These are phyloP conservation scores for Pichia kluyveri DNA, from an alignment of 805 yeast species.

Conservation along the genomic window DNA sequence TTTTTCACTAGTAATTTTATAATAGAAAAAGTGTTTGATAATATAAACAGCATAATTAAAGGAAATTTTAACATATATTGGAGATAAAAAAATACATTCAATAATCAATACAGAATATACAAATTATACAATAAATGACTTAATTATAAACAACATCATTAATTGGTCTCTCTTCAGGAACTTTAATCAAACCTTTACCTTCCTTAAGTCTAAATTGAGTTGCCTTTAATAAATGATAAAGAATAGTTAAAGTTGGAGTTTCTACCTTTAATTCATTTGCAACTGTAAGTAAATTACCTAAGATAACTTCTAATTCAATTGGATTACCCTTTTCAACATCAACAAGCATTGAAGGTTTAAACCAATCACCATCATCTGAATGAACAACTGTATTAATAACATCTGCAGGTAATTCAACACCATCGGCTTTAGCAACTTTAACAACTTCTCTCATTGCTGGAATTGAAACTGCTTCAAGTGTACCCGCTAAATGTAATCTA, in stretches of 20 bases:
- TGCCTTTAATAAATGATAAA: slow-evolving; percentile 52
- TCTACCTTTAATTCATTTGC: slow-evolving; percentile 39
- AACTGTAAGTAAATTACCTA: slow-evolving; percentile 54
- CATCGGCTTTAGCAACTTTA: slow-evolving; percentile 61
- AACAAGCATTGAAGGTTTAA: slow-evolving; percentile 65
- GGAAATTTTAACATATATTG: no score
- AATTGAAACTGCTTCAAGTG: slow-evolving; percentile 29
- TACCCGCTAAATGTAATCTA: slow-evolving; percentile 37
- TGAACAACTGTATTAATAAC: slow-evolving; percentile 42
- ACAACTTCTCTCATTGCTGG: slow-evolving; percentile 67
- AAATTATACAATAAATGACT: no score
- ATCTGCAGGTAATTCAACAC: slow-evolving; percentile 43
- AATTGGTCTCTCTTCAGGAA: slow-evolving; percentile 40
- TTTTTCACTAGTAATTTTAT: no score
- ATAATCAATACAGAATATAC: no score
- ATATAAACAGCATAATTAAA: no score
- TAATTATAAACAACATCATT: no score
- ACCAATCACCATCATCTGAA: slow-evolving; percentile 50
- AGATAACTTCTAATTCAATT: slow-evolving; percentile 62
- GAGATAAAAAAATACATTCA: no score
- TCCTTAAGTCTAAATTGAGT: slow-evolving; percentile 59
- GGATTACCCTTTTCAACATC: slow-evolving; percentile 58
- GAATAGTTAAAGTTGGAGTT: slow-evolving; percentile 50
- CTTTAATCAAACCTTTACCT: slow-evolving; percentile 33
- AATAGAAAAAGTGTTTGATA: no score